These are phyloP conservation scores for Jamesozyma lodderae DNA, from an alignment of 805 yeast species.

Conservation along the genomic window DNA sequence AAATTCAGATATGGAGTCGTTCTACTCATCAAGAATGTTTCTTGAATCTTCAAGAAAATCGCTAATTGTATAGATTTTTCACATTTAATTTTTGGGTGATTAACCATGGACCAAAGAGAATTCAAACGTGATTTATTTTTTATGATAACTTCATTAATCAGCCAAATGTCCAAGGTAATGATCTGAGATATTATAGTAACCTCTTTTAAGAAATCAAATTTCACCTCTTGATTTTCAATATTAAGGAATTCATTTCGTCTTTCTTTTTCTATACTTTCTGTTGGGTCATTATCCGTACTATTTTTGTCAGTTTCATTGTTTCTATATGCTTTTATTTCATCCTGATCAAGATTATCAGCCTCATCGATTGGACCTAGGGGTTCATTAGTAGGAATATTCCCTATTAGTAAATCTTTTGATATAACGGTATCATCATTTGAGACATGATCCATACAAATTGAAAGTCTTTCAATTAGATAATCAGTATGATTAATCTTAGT, in stretches of 20 bases:
- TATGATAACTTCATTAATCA: conserved; percentile 79
- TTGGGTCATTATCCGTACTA: neutral
- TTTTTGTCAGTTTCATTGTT: too few species aligned
- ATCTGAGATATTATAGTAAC: conserved; percentile 54
- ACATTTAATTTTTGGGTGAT: conserved; percentile 43
- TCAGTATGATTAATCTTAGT: conserved; percentile 22
- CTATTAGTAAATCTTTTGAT: neutral
- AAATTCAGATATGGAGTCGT: conserved; percentile 33
- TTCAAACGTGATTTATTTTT: conserved; percentile 55
- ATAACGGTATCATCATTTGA: neutral
- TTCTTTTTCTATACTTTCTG: neutral
- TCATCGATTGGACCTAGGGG: neutral
- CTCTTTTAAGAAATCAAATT: conserved; percentile 12
- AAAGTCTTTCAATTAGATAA: conserved; percentile 24
- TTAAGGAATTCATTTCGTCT: neutral
- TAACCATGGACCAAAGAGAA: conserved; percentile 71
- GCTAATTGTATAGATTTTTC: conserved; percentile 68
- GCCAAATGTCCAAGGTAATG: conserved; percentile 83
- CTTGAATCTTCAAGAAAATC: conserved; percentile 80
- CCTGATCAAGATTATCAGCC: neutral
- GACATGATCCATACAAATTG: conserved; percentile 20
- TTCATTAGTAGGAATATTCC: neutral
- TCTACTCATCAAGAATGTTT: conserved; percentile 75
- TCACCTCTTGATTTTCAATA: neutral
- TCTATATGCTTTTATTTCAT: too few species aligned